A percentile compares a stretch with the other conserved stretches of the same genome.
phyloP scores from a whole-genome alignment of 139 green algal species.

The Chlorella sp. region DNA sequence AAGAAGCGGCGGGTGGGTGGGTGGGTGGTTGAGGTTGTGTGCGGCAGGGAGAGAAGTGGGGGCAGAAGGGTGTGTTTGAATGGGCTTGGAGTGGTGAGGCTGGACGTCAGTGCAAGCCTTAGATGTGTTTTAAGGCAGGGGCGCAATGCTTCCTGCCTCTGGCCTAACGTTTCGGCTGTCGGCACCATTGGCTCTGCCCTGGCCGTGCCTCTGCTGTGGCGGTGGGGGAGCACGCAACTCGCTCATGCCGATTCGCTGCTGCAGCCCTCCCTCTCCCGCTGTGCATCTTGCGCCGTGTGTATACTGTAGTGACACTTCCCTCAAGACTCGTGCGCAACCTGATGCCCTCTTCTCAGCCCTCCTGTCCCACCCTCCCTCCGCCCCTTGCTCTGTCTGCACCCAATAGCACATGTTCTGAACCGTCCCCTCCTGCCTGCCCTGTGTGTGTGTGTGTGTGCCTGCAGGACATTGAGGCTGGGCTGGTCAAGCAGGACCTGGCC shows the following conservation, averaged over 20 bases:
- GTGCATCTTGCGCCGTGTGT: too few relatives aligned
- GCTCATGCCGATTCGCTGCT: background rate
- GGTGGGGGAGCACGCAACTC: too few relatives aligned
- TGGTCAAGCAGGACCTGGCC: constrained; percentile 88
- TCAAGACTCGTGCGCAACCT: too few relatives aligned
- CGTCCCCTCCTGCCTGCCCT: background rate
- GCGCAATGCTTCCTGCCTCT: background rate
- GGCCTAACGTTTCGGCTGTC: background rate
- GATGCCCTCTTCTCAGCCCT: too few relatives aligned
- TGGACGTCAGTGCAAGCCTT: background rate
- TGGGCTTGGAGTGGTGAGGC: too few relatives aligned
- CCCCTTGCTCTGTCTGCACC: constrained; percentile 48
- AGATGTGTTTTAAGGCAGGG: background rate
- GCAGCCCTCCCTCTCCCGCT: constrained; percentile 21
- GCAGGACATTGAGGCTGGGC: constrained; percentile 87
- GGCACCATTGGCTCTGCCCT: background rate
- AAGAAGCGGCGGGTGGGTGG: constrained; percentile 63
- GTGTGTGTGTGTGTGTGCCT: background rate
- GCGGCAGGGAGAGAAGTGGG: background rate
- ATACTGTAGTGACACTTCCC: too few relatives aligned
- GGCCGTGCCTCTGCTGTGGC: too few relatives aligned
- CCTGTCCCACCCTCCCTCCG: constrained; percentile 83
- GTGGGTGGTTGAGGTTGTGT: too few relatives aligned
- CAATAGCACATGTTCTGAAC: too few relatives aligned
- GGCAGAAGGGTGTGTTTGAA: background rate